Evolutionary conservation across 2,329 filamentous ascomycete species (phyloP).

Genomic region (Epichloe scottii): DNA sequence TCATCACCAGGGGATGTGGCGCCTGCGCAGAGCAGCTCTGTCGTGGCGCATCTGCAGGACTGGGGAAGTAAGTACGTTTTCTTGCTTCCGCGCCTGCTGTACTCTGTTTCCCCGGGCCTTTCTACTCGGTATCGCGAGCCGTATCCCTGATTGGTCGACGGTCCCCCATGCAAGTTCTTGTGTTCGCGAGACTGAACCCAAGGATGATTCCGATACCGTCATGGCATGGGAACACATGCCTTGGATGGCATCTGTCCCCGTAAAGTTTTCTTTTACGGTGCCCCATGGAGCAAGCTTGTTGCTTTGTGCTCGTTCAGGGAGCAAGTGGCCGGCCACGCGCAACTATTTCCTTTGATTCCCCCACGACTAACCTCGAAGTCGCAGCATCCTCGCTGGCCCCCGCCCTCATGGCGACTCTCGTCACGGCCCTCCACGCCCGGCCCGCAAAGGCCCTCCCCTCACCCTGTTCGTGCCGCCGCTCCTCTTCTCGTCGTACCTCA

Average conservation of each 20-base stretch:
- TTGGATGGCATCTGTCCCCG: too few species aligned
- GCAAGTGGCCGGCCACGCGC: too few species aligned
- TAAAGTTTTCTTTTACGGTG: too few species aligned
- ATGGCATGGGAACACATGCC: too few species aligned
- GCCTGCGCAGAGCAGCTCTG: conserved; percentile 18
- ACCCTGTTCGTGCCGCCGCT: conserved; percentile 30
- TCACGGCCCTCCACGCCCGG: conserved; percentile 42
- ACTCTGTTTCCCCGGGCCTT: not conserved
- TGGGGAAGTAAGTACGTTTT: conserved; percentile 36
- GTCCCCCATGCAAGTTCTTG: too few species aligned
- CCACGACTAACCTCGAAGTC: too few species aligned
- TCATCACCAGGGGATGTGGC: conserved; percentile 7
- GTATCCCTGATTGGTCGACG: too few species aligned
- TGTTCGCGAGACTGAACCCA: too few species aligned
- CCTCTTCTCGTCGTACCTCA: conserved; percentile 42
- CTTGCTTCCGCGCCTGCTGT: not conserved
- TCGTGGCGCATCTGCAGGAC: conserved; percentile 24
- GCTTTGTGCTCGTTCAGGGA: too few species aligned
- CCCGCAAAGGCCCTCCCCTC: conserved; percentile 40
- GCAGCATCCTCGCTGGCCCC: conserved; percentile 41
- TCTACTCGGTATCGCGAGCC: not conserved
- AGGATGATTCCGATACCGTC: too few species aligned
- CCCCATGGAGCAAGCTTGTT: too few species aligned
- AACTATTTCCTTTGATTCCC: too few species aligned
- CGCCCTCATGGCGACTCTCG: conserved; percentile 41